A percentile compares a stretch with the other conserved stretches of the same genome.
Conservation (phyloP, 495 filamentous ascomycete genomes). For the Beverwykella pulmonaria region DNA sequence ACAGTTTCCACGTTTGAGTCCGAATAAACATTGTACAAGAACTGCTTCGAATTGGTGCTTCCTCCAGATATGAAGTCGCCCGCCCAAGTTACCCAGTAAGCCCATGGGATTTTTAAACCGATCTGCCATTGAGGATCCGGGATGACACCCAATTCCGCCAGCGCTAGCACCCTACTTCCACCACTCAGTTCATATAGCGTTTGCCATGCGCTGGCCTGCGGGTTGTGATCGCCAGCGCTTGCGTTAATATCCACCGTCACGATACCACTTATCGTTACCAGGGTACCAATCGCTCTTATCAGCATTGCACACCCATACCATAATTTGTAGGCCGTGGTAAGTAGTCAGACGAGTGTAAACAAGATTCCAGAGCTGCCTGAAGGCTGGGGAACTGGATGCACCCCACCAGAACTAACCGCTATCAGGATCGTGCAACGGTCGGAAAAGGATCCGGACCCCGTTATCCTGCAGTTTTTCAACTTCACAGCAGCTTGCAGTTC, state of each 20-base stretch:
- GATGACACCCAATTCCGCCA: slow-evolving; percentile 4
- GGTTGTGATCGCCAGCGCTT: slow-evolving; percentile 11
- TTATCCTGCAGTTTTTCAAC: slow-evolving; percentile 4
- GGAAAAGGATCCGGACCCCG: slow-evolving; percentile 3
- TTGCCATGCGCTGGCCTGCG: slow-evolving; percentile 8
- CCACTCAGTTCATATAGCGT: slow-evolving; percentile 1
- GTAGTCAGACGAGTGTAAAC: slow-evolving; percentile 8
- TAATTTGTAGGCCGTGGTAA: slow-evolving; percentile 3
- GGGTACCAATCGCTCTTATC: slow-evolving; percentile 13
- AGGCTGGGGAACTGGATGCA: neutral
- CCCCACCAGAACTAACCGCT: slow-evolving; percentile 9
- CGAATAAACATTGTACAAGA: slow-evolving; percentile 9
- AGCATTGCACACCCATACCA: slow-evolving; percentile 3
- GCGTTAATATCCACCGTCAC: slow-evolving; percentile 5
- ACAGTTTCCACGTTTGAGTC: slow-evolving; percentile 4
- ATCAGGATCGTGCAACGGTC: slow-evolving; percentile 11
- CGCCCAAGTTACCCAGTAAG: slow-evolving; percentile 10
- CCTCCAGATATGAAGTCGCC: slow-evolving; percentile 4
- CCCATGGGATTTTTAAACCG: slow-evolving; percentile 2
- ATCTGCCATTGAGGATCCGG: slow-evolving; percentile 1
- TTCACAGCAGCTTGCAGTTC: neutral
- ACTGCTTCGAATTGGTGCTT: slow-evolving; percentile 1
- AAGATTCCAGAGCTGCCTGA: slow-evolving; percentile 11
- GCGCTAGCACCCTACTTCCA: slow-evolving; percentile 8
- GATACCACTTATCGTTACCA: slow-evolving; percentile 8